Conservation (phyloP, 208 protist genomes). For the Jaenimonas drosophilae region DNA sequence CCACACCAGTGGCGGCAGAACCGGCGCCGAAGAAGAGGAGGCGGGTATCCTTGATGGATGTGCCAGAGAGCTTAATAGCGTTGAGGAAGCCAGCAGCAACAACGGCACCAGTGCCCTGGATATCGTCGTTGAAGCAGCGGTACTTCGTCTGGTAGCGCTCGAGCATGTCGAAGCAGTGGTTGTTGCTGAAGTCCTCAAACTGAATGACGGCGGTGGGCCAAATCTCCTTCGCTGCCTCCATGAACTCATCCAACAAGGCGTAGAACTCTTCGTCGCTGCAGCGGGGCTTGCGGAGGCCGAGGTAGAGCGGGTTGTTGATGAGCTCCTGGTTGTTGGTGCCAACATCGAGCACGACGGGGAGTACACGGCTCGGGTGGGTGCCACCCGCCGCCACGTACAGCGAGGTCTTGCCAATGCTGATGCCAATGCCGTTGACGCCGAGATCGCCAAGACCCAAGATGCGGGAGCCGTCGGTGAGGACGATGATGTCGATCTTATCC, state of each 20-base stretch:
- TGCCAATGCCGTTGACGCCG: constrained; percentile 91
- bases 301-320: constrained; percentile 62
- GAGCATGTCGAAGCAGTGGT: constrained; percentile 88
- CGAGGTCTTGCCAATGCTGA: constrained; percentile 87
- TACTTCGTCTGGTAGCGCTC: constrained; percentile 78
- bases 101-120: constrained; percentile 92
- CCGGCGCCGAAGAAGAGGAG: constrained; percentile 84
- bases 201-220: constrained; percentile 82
- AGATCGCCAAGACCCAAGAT: constrained; percentile 88
- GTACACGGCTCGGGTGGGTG: constrained; percentile 53
- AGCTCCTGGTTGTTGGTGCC: constrained; percentile 79
- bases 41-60: constrained; percentile 13
- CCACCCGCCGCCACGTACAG: constrained; percentile 84
- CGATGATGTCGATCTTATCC: constrained; percentile 76
- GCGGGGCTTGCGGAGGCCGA: constrained; percentile 40
- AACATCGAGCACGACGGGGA: constrained; percentile 86
- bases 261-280: constrained; percentile 57
- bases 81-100: constrained; percentile 62
- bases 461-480: constrained; percentile 85
- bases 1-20: constrained; percentile 85
- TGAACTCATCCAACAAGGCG: constrained; percentile 80
- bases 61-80: constrained; percentile 19
- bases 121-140: constrained; percentile 96
- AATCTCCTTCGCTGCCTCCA: constrained; percentile 39
- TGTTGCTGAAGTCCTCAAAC: constrained; percentile 94